Evolutionary conservation across 768 basidiomycete genomes (phyloP).

Genomic region (Kockovaella imperatae): DNA sequence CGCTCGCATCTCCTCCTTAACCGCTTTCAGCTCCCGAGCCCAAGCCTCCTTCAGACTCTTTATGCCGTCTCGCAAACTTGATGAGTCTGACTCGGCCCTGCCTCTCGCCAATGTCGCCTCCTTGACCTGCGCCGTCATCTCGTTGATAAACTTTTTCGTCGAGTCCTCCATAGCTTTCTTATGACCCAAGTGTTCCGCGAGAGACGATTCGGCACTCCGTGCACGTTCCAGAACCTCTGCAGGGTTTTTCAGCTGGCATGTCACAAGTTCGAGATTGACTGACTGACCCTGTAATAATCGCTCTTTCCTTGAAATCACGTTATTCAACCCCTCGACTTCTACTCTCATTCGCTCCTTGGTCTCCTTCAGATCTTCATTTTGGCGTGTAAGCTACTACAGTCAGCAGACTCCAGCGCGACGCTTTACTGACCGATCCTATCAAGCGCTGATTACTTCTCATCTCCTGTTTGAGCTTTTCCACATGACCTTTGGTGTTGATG

Average conservation of each 20-base stretch:
- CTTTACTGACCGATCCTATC: slow-evolving; percentile 23
- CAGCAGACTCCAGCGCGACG: background rate
- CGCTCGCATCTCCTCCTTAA: slow-evolving; percentile 23
- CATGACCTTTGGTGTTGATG: slow-evolving; percentile 20
- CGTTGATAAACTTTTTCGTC: slow-evolving; percentile 25
- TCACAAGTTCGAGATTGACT: background rate
- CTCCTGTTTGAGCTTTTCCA: slow-evolving; percentile 33
- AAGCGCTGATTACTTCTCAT: slow-evolving; percentile 22
- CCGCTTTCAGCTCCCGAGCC: slow-evolving; percentile 32
- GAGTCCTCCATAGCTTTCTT: slow-evolving; percentile 30
- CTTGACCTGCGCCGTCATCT: slow-evolving; percentile 35
- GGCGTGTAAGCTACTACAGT: slow-evolving; percentile 29
- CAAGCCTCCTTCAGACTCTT: slow-evolving; percentile 34
- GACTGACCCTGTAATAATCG: slow-evolving; percentile 33
- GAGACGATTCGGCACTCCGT: slow-evolving; percentile 34
- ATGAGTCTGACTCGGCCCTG: slow-evolving; percentile 32
- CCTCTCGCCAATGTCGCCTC: slow-evolving; percentile 31
- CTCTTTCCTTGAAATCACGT: slow-evolving; percentile 39
- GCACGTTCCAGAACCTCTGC: slow-evolving; percentile 42
- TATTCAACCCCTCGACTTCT: slow-evolving; percentile 39
- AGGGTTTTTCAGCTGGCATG: background rate
- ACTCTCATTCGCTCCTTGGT: slow-evolving; percentile 37
- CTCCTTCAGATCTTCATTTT: slow-evolving; percentile 43
- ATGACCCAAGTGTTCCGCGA: slow-evolving; percentile 19
- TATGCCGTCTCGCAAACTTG: slow-evolving; percentile 42